Evolutionary conservation across 2,329 filamentous ascomycete genomes (phyloP).

Genomic region (Microdochium paspali): DNA sequence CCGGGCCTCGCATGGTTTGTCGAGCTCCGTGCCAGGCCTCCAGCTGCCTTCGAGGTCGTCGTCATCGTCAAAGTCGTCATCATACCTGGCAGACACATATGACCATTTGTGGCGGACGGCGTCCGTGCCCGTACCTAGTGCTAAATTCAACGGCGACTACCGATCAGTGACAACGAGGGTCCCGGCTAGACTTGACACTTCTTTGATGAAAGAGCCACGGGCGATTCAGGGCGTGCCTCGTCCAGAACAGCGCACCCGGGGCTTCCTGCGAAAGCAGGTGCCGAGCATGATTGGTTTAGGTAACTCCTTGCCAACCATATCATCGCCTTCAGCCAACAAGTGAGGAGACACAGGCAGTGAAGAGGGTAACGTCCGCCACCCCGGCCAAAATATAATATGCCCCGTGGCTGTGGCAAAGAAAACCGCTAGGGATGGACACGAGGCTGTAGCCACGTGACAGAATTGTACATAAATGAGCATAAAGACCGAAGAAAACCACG

Average conservation of each 20-base stretch:
- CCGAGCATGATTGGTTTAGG: constrained; percentile 22
- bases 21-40: constrained; percentile 27
- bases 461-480: neutral
- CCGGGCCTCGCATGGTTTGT: constrained; percentile 43
- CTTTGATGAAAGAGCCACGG: constrained; percentile 84
- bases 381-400: neutral
- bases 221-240: constrained; percentile 81
- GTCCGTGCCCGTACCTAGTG: constrained; percentile 48
- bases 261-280: constrained; percentile 47
- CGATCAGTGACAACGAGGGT: constrained; percentile 51
- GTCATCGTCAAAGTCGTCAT: constrained; percentile 28
- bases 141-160: constrained; percentile 56
- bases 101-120: constrained; percentile 74
- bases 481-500: neutral
- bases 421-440: neutral
- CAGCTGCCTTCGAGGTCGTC: constrained; percentile 21
- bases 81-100: constrained; percentile 61
- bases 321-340: constrained; percentile 3
- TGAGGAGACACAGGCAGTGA: neutral
- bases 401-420: too few relatives aligned
- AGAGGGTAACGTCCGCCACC: too few relatives aligned
- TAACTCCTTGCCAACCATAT: constrained; percentile 14
- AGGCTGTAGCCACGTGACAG: neutral
- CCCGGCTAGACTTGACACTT: constrained; percentile 75
- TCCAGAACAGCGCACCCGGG: constrained; percentile 39